Percentiles rank a stretch among this genome's conserved stretches.
phyloP scores from a whole-genome alignment of 805 yeast genomes.

The Blastobotrys muscicola region DNA sequence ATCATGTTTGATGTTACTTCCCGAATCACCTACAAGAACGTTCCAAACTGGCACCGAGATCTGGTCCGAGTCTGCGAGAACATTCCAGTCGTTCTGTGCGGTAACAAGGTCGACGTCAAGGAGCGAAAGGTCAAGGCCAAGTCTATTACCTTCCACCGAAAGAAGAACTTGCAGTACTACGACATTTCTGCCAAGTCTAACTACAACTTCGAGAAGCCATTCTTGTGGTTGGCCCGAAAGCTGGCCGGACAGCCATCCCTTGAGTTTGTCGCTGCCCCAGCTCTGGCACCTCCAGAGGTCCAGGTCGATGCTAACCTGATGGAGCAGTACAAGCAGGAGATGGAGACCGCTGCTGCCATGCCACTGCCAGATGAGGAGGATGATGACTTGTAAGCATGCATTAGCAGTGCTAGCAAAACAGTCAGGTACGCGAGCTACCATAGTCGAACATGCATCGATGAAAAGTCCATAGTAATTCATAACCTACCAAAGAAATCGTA shows the following conservation, averaged over 20 bases:
- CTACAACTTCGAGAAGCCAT: conserved; percentile 99
- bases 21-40: conserved; percentile 98
- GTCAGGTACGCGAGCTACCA: not conserved
- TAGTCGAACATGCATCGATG: too few species aligned
- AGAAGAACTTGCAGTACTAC: conserved; percentile 98
- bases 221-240: conserved; percentile 99
- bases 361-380: conserved; percentile 99
- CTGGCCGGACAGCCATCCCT: conserved; percentile 96
- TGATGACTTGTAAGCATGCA: conserved; percentile 79
- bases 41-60: conserved; percentile 99
- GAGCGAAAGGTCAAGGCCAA: conserved; percentile 99
- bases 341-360: conserved; percentile 98
- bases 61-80: conserved; percentile 99
- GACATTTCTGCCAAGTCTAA: conserved; percentile 99
- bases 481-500: too few species aligned
- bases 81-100: conserved; percentile 97
- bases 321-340: conserved; percentile 98
- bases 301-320: conserved; percentile 92
- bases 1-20: conserved; percentile 99
- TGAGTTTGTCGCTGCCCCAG: conserved; percentile 98
- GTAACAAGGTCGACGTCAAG: conserved; percentile 99
- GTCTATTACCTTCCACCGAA: conserved; percentile 99
- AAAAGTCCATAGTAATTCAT: too few species aligned
- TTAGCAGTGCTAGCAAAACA: too few species aligned
- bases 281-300: conserved; percentile 99